A percentile compares a stretch with the other conserved stretches of the same genome.
Conservation (phyloP, 805 yeast genomes). For the Saccharomycopsis microspora region DNA sequence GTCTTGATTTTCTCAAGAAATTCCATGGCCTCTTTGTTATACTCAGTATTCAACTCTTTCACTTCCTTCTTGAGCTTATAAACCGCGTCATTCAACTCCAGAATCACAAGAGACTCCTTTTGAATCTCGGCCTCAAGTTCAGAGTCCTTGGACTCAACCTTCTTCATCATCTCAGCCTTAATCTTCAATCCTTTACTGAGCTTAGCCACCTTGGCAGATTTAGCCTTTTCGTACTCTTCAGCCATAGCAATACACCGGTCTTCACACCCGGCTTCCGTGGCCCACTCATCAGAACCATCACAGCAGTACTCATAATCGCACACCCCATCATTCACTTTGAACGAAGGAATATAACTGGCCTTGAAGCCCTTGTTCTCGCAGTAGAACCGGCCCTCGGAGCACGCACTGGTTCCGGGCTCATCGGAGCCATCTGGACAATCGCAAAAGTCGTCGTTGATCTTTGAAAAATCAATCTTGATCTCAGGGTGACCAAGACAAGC, state of each 20-base stretch:
- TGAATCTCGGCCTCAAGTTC: constrained; percentile 2
- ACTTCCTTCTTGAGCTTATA: constrained; percentile 8
- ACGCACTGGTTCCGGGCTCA: constrained; percentile 92
- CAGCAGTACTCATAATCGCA: constrained; percentile 88
- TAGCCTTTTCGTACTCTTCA: constrained; percentile 18
- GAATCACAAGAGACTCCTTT: constrained; percentile 9
- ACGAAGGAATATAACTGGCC: constrained; percentile 51
- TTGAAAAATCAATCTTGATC: constrained; percentile 45
- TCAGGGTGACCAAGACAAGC: constrained; percentile 57
- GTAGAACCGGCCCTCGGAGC: constrained; percentile 46
- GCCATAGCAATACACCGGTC: constrained; percentile 22
- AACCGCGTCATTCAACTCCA: constrained; percentile 10
- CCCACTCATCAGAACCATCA: constrained; percentile 83
- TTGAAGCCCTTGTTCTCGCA: constrained; percentile 69
- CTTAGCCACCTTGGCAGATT: constrained; percentile 16
- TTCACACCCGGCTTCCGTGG: constrained; percentile 19
- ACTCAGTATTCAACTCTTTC: constrained; percentile 12
- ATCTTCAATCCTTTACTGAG: constrained; percentile 19
- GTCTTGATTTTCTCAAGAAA: constrained; percentile 8
- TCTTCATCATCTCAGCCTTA: constrained; percentile 13
- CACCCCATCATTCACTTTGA: constrained; percentile 74
- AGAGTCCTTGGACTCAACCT: constrained; percentile 1
- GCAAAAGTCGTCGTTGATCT: constrained; percentile 81
- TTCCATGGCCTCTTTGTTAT: constrained; percentile 13
- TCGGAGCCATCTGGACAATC: constrained; percentile 98